phyloP scores from a whole-genome alignment of 345 rosid genomes.

The Syzygium oleosum region DNA sequence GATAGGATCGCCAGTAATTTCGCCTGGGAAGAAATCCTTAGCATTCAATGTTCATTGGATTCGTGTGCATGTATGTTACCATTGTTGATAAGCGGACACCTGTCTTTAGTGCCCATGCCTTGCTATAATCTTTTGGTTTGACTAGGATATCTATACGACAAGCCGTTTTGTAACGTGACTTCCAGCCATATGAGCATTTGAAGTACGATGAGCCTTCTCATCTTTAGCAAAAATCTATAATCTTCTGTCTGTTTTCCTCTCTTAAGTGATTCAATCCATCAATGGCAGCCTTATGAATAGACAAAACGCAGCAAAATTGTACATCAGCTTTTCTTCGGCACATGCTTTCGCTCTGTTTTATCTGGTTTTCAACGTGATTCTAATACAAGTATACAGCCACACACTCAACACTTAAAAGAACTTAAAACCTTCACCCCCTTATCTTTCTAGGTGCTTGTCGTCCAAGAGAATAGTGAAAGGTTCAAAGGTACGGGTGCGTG shows the following conservation, averaged over 20 bases:
- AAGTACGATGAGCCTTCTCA: neutral
- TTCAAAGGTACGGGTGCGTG: conserved; percentile 46
- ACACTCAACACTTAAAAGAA: neutral
- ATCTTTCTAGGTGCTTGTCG: conserved; percentile 55
- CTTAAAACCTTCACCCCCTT: neutral
- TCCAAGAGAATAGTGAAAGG: conserved; percentile 52
- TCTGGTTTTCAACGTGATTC: neutral
- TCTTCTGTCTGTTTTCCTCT: neutral
- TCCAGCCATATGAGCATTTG: too few relatives aligned
- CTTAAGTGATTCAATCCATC: neutral
- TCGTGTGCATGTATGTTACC: neutral
- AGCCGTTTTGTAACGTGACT: neutral
- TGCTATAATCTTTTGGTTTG: neutral
- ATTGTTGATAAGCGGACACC: neutral
- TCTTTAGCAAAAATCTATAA: neutral
- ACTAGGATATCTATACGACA: neutral
- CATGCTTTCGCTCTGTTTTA: neutral
- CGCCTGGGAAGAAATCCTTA: neutral
- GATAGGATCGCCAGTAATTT: neutral
- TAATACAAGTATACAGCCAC: neutral
- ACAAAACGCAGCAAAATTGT: neutral
- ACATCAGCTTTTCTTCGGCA: neutral
- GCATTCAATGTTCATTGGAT: neutral
- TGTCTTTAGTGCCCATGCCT: neutral
- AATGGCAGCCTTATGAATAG: neutral